Conservation (phyloP, 1,284 basidiomycete species). For the Sanguinoderma infundibulare region DNA sequence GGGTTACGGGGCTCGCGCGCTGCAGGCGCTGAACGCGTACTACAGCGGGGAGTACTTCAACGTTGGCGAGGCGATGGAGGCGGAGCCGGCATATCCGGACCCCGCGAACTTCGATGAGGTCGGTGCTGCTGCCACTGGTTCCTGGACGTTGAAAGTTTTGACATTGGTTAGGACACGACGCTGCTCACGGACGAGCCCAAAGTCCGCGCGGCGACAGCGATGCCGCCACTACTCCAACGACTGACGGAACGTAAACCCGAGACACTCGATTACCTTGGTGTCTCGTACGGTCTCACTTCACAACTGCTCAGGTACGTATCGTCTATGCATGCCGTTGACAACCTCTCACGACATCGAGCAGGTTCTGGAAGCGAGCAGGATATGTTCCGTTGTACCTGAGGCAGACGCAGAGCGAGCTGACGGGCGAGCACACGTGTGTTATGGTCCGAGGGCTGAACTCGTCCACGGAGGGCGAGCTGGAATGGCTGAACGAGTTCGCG, state of each 20-base stretch:
- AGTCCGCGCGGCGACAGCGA: constrained; percentile 75
- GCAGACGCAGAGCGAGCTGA: constrained; percentile 93
- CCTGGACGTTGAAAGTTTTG: neutral
- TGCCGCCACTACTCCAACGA: constrained; percentile 94
- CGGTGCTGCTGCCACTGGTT: constrained; percentile 23
- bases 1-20: constrained; percentile 95
- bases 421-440: constrained; percentile 95
- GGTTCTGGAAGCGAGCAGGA: constrained; percentile 96
- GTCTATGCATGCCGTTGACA: neutral
- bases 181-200: constrained; percentile 79
- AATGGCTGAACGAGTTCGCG: constrained; percentile 91
- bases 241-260: constrained; percentile 93
- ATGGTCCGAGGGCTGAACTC: constrained; percentile 87
- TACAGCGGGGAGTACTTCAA: constrained; percentile 94
- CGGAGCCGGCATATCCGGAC: constrained; percentile 67
- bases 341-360: constrained; percentile 28
- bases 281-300: constrained; percentile 94
- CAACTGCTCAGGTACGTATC: constrained; percentile 71
- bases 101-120: constrained; percentile 66
- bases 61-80: constrained; percentile 72
- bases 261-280: constrained; percentile 92
- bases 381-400: constrained; percentile 93
- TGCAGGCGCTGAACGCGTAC: constrained; percentile 88
- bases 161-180: constrained; percentile 40
- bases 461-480: constrained; percentile 61